Base-by-base conservation (phyloP, 768 basidiomycete genomes). In the Trametes cingulata region DNA sequence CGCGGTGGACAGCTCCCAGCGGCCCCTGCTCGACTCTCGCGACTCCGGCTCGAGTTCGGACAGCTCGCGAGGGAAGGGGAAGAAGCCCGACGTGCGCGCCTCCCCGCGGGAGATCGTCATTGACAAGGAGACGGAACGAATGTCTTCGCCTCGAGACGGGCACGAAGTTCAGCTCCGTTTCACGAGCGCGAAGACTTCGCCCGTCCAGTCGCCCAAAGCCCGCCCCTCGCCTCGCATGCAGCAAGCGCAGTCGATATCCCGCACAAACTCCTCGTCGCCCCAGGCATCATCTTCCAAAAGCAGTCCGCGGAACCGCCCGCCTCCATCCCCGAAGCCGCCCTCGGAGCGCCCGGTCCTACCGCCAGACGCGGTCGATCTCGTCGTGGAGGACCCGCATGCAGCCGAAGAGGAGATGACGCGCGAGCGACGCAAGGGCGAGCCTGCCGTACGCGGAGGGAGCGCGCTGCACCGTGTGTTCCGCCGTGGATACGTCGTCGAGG, bases 321-420 rank as follows among this genome's bases (percentile, higher is more conserved):
- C 67, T 19, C 67, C 68, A 10, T 67, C 69, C 8, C 67, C 67
- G 4, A 60, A 47, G 7, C 53, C 53, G 14, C 65, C 58, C 20
- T 58, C 41, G 17, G 65, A 70, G 69, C 65, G 65, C 1, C 65
- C 68, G 22, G 67, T 65, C 12, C 72, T 85, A 13, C 82, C 82
- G 14, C 80, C 84, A 1, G 90, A 98, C 63, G 95, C 95, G 1
- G 87, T 98, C 1, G 96, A 99, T 68, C 78, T 99, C 17, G 82
- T 98, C 5, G 85, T 95, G 0, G 90, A 91, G 67, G 89, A 88
- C 67, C 61, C 70, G 8, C 69, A 76, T 8, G 85, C 85, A 3
- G 82, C 79, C 29, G 78, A 83, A 61, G 78, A 80, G 56, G 82
- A 82, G 27, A 75, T 78, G 65, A 72, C 74, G 25, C 76, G 79